These are phyloP conservation scores for Rubroboletus satanas DNA, from an alignment of 768 basidiomycete genomes.

Conservation along the genomic window DNA sequence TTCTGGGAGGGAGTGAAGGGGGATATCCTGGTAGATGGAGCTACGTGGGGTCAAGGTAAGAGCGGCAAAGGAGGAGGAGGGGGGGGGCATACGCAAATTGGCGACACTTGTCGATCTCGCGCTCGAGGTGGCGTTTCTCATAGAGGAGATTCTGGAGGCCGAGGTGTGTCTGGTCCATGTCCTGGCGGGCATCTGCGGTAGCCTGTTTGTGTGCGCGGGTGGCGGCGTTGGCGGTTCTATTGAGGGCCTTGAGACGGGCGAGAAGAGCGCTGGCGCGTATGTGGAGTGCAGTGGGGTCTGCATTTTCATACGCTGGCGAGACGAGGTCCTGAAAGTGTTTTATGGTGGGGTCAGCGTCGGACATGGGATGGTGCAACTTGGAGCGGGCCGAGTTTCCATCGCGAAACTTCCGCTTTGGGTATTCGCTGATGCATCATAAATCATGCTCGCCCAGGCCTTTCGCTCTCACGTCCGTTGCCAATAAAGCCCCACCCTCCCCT, in stretches of 20 bases:
- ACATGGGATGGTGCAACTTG: constrained; percentile 20
- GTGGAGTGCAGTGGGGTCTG: constrained; percentile 42
- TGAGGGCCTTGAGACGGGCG: constrained; percentile 72
- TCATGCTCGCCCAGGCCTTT: neutral
- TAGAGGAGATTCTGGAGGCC: constrained; percentile 84
- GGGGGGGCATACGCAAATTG: constrained; percentile 68
- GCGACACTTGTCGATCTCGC: constrained; percentile 89
- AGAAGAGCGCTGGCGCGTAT: constrained; percentile 73
- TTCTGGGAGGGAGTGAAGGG: constrained; percentile 66
- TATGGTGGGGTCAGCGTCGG: constrained; percentile 47
- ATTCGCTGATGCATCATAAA: constrained; percentile 14
- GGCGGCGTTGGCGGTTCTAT: constrained; percentile 67
- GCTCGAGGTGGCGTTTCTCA: constrained; percentile 84
- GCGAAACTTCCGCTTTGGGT: constrained; percentile 3
- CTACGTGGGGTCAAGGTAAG: constrained; percentile 36
- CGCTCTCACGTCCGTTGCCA: constrained; percentile 14
- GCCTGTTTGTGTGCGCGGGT: constrained; percentile 71
- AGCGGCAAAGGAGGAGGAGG: neutral
- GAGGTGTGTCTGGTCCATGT: constrained; percentile 89
- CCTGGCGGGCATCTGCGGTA: constrained; percentile 69
- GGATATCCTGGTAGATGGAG: constrained; percentile 85
- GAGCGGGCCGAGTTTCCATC: constrained; percentile 4
- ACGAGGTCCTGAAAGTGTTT: constrained; percentile 64
- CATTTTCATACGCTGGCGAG: constrained; percentile 44
- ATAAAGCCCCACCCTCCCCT: constrained; percentile 15